A percentile compares a stretch with the other conserved stretches of the same genome.
phyloP scores from a whole-genome alignment of 2,329 filamentous ascomycete species.

The Ascochyta koolunga region DNA sequence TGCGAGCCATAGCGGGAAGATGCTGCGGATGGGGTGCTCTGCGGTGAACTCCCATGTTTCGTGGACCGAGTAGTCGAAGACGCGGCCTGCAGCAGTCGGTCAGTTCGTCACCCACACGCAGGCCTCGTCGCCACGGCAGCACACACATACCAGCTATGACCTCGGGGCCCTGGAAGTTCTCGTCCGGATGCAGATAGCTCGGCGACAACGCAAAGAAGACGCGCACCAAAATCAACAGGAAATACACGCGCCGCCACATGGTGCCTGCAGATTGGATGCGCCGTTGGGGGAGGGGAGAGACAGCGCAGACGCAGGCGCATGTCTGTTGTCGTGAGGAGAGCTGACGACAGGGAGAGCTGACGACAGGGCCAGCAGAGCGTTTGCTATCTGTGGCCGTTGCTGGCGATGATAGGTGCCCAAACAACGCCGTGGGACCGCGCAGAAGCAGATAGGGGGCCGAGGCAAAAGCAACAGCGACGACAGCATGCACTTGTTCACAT shows the following conservation, averaged over 20 bases:
- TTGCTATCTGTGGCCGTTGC: constrained; percentile 17
- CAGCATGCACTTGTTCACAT: not conserved
- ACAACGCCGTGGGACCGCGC: constrained; percentile 9
- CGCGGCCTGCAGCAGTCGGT: constrained; percentile 68
- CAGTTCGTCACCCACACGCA: not conserved
- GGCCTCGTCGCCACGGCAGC: not conserved
- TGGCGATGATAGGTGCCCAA: constrained; percentile 14
- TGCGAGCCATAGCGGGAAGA: constrained; percentile 94
- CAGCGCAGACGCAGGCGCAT: constrained; percentile 43
- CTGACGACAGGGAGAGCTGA: constrained; percentile 16
- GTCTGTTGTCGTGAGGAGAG: constrained; percentile 35
- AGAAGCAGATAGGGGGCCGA: constrained; percentile 6
- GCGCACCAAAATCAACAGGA: constrained; percentile 82
- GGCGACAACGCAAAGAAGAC: constrained; percentile 93
- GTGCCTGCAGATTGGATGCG: constrained; percentile 27
- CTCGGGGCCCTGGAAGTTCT: constrained; percentile 98
- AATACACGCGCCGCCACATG: constrained; percentile 93
- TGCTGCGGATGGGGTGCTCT: constrained; percentile 86
- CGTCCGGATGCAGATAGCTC: constrained; percentile 97
- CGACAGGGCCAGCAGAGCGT: constrained; percentile 30
- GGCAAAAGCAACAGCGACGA: not conserved
- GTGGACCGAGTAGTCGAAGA: constrained; percentile 89
- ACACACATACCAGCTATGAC: constrained; percentile 78
- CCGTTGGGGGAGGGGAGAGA: constrained; percentile 20
- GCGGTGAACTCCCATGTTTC: constrained; percentile 96